A percentile compares a stretch with the other conserved stretches of the same genome.
Conservation (phyloP, 352 stramenopile species). For the Aphanomyces cochlioides region DNA sequence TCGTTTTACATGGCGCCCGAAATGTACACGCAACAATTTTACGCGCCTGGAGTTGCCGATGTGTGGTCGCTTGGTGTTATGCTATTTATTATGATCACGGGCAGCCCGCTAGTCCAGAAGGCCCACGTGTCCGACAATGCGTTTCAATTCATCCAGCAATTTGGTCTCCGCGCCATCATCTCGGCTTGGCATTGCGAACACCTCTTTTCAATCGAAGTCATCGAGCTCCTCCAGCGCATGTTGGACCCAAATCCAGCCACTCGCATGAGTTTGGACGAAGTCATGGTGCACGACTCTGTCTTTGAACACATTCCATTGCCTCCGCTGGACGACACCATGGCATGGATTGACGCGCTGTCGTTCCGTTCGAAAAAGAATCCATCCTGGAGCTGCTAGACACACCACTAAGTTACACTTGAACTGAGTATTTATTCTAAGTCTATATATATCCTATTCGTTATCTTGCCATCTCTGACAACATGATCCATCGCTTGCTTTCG, state of each 20-base stretch:
- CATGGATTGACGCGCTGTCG: background rate
- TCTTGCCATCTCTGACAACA: too few relatives aligned
- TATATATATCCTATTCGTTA: too few relatives aligned
- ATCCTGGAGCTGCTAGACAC: background rate
- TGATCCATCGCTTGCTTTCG: too few relatives aligned
- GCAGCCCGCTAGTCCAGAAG: slow-evolving; percentile 46
- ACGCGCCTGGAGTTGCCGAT: slow-evolving; percentile 25
- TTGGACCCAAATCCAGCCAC: slow-evolving; percentile 9
- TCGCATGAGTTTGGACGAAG: slow-evolving; percentile 7
- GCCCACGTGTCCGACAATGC: slow-evolving; percentile 42
- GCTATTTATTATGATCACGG: slow-evolving; percentile 36
- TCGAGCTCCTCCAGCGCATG: slow-evolving; percentile 15
- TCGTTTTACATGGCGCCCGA: slow-evolving; percentile 35
- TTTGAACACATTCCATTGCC: slow-evolving; percentile 16
- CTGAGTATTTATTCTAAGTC: too few relatives aligned
- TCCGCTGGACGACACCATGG: background rate
- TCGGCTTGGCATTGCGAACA: slow-evolving; percentile 38
- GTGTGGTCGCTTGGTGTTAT: slow-evolving; percentile 35
- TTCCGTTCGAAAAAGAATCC: slow-evolving; percentile 12
- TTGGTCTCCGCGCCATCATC: slow-evolving; percentile 42
- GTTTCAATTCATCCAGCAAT: slow-evolving; percentile 45
- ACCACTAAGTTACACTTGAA: background rate
- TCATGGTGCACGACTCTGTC: slow-evolving; percentile 9
- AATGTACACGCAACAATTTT: slow-evolving; percentile 27
- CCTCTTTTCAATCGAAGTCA: slow-evolving; percentile 4